Evolutionary conservation across 495 filamentous ascomycete species (phyloP), one percentile per base, ranked within the genome.

Genomic region (Platismatia glauca): DNA sequence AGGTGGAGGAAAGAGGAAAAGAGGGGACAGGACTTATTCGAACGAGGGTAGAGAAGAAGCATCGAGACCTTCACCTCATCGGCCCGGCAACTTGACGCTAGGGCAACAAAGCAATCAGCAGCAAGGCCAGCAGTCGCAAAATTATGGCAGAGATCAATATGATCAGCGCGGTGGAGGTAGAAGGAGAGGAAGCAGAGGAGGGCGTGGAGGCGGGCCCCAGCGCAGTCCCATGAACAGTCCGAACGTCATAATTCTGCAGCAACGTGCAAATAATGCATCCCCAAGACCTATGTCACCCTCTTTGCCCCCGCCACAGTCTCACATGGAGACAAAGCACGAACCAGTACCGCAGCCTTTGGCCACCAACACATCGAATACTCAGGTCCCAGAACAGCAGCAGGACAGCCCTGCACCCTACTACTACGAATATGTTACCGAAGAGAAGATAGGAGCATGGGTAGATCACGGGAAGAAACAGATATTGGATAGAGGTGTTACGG

Each of bases 31-130:
- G 68, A 75, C 71, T 34, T 82, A 74, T 69, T 79, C 81, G 16
- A 72, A 76, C 60, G 81, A 84, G 59, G 74, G 75, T 43, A 73
- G 70, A 46, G 76, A 83, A 68, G 81, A 84, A 66, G 72, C 73
- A 50, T 69, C 72, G 60, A 77, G 85, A 65, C 83, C 84, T 57
- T 87, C 85, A 60, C 84, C 85, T 58, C 82, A 88, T 75, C 80
- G 83, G 43, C 85, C 85, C 44, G 78, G 81, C 57, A 81, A 81
- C 58, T 68, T 85, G 64, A 75, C 76, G 67, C 77, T 85, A 69
- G 85, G 82, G 59, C 82, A 85, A 68, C 78, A 84, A 53, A 75
- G 33, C 48, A 60, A 56, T 43, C 57, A 60, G 50, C 64, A 78
- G 58, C 80, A 78, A 55, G 64, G 67, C 33, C 68, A 69, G 31